phyloP scores from a whole-genome alignment of 176 grass and related monocot genomes.

The Rhynchospora pubera region DNA sequence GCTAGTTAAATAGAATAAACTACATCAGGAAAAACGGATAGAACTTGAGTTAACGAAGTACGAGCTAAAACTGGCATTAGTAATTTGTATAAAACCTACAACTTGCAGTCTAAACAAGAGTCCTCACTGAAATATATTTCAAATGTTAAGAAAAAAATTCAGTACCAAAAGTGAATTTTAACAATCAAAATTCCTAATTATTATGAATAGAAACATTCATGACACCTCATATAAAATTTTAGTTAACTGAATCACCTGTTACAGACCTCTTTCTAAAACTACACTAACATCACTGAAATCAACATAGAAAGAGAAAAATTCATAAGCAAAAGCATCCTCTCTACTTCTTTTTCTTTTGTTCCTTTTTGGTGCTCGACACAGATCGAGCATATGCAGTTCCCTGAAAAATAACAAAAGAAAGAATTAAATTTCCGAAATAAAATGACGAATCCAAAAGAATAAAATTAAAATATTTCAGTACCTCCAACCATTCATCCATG shows the following conservation, averaged over 20 bases:
- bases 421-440: neutral
- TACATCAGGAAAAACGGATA: no score
- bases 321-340: neutral
- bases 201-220: neutral
- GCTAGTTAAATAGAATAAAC: no score
- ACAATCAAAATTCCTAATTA: constrained; percentile 12
- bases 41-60: no score
- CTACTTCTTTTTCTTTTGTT: constrained; percentile 29
- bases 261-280: constrained; percentile 26
- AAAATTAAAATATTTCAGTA: constrained; percentile 18
- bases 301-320: neutral
- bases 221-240: constrained; percentile 3
- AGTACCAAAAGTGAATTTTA: neutral
- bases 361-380: constrained; percentile 1
- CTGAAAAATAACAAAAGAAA: neutral
- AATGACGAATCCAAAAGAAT: neutral
- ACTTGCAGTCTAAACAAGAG: no score
- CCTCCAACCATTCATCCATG: constrained; percentile 97
- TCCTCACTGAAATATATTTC: neutral
- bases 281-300: neutral
- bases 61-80: no score
- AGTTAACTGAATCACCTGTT: constrained; percentile 12
- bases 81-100: no score
- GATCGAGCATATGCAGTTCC: constrained; percentile 20
- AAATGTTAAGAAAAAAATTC: neutral